Conservation (phyloP, 257 asterid species). For the Leptodermis oblonga region DNA sequence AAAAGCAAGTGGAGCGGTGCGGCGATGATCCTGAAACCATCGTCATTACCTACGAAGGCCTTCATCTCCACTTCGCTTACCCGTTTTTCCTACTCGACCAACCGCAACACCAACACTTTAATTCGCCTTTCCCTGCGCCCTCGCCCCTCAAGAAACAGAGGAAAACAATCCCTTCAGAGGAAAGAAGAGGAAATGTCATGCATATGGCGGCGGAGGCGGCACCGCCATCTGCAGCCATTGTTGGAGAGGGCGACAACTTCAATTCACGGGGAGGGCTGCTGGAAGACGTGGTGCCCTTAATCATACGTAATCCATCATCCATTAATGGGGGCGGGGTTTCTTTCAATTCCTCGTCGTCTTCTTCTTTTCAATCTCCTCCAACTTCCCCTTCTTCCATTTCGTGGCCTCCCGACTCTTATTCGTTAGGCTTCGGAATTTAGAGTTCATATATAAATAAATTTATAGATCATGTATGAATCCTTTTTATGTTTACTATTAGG, state of each 20-base stretch:
- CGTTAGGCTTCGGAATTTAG: constrained; percentile 13
- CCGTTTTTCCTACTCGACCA: constrained; percentile 41
- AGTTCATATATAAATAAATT: background rate
- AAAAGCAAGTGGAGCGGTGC: constrained; percentile 80
- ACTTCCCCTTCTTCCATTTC: constrained; percentile 50
- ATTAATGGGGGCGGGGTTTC: constrained; percentile 20
- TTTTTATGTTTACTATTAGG: background rate
- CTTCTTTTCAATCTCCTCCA: constrained; percentile 58
- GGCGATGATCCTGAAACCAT: constrained; percentile 63
- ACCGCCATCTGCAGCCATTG: background rate
- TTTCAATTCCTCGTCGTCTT: constrained; percentile 42
- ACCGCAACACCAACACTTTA: constrained; percentile 5
- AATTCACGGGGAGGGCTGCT: constrained; percentile 76
- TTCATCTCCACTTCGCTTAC: constrained; percentile 79
- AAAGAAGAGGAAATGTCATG: background rate
- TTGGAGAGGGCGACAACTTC: constrained; percentile 4
- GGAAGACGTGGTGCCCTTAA: constrained; percentile 81
- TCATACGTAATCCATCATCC: constrained; percentile 49
- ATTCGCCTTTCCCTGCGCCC: no score
- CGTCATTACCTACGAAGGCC: constrained; percentile 83
- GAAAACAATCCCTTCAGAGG: constrained; percentile 17
- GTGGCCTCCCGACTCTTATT: constrained; percentile 39
- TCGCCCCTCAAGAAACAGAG: constrained; percentile 57
- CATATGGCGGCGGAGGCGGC: background rate
- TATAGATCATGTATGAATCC: background rate